phyloP scores from a whole-genome alignment of 164 flowering plant species.

The Pachysandra terminalis region DNA sequence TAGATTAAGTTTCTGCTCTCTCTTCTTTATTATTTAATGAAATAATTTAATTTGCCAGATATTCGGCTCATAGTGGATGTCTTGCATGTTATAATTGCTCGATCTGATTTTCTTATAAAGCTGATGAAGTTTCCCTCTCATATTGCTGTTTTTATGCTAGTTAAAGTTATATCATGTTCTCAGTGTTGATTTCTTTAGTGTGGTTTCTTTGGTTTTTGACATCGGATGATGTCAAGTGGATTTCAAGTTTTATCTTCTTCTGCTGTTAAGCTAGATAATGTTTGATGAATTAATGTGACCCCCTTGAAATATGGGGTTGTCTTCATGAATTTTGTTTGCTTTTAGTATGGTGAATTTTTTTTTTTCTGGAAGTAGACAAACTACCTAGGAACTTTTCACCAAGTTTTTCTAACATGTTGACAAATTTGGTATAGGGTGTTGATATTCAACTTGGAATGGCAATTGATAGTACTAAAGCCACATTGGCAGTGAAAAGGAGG shows the following conservation, averaged over 20 bases:
- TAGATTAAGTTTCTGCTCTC: background rate
- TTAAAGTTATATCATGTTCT: background rate
- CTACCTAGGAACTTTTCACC: too few species aligned
- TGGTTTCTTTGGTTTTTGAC: background rate
- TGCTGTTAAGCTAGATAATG: background rate
- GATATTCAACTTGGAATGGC: constrained; percentile 99
- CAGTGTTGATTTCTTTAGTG: background rate
- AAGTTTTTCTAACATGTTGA: background rate
- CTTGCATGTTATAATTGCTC: too few species aligned
- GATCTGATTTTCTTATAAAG: too few species aligned
- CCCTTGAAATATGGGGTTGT: too few species aligned
- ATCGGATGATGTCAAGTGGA: background rate
- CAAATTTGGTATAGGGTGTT: constrained; percentile 44
- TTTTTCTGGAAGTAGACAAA: too few species aligned
- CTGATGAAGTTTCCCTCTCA: too few species aligned
- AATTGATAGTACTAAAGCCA: constrained; percentile 94
- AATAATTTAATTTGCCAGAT: background rate
- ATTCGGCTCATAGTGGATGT: background rate
- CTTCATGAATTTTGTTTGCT: too few species aligned
- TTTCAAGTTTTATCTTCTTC: background rate
- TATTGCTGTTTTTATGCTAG: background rate
- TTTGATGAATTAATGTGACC: too few species aligned
- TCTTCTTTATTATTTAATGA: too few species aligned
- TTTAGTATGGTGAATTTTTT: too few species aligned
- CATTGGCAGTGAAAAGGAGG: constrained; percentile 93